Evolutionary conservation across 169 alveolate genomes (phyloP), one percentile per base, ranked within the genome.

Genomic region (Cardiosporidium cionae): DNA sequence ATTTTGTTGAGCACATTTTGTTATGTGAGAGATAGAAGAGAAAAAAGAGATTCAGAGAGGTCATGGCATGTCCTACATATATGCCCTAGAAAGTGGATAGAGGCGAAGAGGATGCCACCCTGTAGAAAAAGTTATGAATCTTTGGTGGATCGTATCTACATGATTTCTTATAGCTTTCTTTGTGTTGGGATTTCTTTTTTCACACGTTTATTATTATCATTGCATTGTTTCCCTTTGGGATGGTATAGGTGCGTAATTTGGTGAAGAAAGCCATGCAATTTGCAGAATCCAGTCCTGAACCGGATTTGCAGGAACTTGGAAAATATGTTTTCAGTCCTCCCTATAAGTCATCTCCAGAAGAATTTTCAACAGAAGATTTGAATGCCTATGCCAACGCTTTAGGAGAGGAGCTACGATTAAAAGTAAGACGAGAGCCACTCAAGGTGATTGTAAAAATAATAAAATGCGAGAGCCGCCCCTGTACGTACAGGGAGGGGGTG

Each of bases 231-330:
- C 29, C 7, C 32, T 2, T 32, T 22, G 4, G 22, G 35, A 22
- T 67, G n/a, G 7, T 52, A 58, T 76, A 68, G 78, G 63, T 77
- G 25, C 5, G 25, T 9, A 73, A 27, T 0, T 22, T 58, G 5
- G 73, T 77, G 6, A 71, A 77, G 2, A 76, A 77, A 1, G 78
- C 83, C 37, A 74, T 71, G 44, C 65, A 63, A 64, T 77, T 53
- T 34, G 78, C 83, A 35, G 77, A 69, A 37, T 37, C 36, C n/a
- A 62, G 78, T 31, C 74, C 78, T 3, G 37, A 23, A 0, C 78
- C 78, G 0, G 69, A 36, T 3, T 62, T 63, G 7, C 66, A 68
- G 33, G 66, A 74, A 7, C 70, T 66, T 4, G 84, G 84, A 1
- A 52, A 63, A 1, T 35, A 65, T 34, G 65, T 74, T 4, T 70